Base-by-base conservation (phyloP, 2,329 filamentous ascomycete genomes). In the Colletotrichum sp. region DNA sequence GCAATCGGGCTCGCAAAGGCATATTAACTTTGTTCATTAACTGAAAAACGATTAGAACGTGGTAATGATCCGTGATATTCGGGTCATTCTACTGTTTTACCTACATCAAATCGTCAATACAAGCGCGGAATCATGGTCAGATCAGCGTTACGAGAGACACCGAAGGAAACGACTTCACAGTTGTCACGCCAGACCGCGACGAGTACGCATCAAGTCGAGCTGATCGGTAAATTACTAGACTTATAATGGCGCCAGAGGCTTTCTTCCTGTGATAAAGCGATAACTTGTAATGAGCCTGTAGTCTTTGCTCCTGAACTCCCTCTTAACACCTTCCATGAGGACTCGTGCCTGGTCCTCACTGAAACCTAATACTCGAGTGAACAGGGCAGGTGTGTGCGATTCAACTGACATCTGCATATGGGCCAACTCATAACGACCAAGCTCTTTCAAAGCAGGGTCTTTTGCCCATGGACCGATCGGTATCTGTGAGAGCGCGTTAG, bases 401-500 rank as follows among this genome's bases (percentile, higher is more conserved):
- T 83, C 84, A 3, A 83, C 83, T 18, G 83, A 83, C 84, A 85
- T 85, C 68, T 85, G 83, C 83, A 85, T 84, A 58, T 85, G 82
- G 0, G 81, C 77, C 57, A 82, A 77, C 77, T 85, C 83, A 64
- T 79, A 84, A 1, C 77, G 77, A 47, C 83, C 83, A 0, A 84
- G 75, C 62, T 84, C 82, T 68, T 85, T 84, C 43, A 84, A 72
- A 3, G 76, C 71, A 5, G 80, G 79, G 2, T 84, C 81, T 66
- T 82, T 84, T 31, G 83, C 80, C 83, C 83, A 85, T 0, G 82
- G 80, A 0, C 83, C 83, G 12, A 84, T 82, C 2, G 83, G 83
- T 76, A 84, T 83, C 80, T 85, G 29, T 5, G 43, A 27, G 5
- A 13, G 6, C 2, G 6, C 2, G 70, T 73, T 21, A 73, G 38